These are phyloP conservation scores for Cicer chorassanicum DNA, from an alignment of 306 rosid genomes.

Conservation along the genomic window DNA sequence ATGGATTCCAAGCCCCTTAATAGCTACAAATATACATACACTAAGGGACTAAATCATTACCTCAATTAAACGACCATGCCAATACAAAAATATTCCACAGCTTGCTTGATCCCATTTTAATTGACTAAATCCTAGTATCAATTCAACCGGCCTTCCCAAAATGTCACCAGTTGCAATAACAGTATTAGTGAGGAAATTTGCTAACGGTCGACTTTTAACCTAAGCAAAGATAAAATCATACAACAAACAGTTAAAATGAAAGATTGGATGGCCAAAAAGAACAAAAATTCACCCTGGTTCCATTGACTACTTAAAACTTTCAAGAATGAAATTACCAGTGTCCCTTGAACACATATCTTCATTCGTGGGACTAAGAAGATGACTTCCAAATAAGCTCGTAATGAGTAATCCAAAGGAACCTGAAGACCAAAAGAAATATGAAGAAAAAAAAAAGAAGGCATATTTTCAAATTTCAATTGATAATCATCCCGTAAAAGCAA, in stretches of 20 bases:
- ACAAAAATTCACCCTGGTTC: background rate
- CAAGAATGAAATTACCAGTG: constrained; percentile 51
- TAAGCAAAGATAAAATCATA: constrained; percentile 34
- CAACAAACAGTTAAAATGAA: constrained; percentile 34
- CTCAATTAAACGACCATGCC: constrained; percentile 72
- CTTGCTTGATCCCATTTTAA: constrained; percentile 65
- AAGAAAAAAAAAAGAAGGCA: background rate
- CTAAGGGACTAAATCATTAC: constrained; percentile 42
- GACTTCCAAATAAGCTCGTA: constrained; percentile 64
- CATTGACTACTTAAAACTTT: constrained; percentile 6
- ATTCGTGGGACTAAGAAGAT: constrained; percentile 66
- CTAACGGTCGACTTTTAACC: constrained; percentile 63
- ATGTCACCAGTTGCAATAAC: constrained; percentile 47
- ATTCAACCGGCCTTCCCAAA: constrained; percentile 49
- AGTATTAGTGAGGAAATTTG: constrained; percentile 57
- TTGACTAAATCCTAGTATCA: constrained; percentile 57
- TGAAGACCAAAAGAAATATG: constrained; percentile 38
- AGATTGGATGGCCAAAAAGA: background rate
- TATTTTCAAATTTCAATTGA: constrained; percentile 1
- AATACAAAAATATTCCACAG: constrained; percentile 64
- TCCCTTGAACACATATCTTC: constrained; percentile 62
- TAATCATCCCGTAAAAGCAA: constrained; percentile 20
- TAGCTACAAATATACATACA: constrained; percentile 5
- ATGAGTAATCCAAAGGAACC: constrained; percentile 66
- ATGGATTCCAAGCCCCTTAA: background rate